These are phyloP conservation scores for Stephania japonica DNA, from an alignment of 164 flowering plant species.

Conservation along the genomic window DNA sequence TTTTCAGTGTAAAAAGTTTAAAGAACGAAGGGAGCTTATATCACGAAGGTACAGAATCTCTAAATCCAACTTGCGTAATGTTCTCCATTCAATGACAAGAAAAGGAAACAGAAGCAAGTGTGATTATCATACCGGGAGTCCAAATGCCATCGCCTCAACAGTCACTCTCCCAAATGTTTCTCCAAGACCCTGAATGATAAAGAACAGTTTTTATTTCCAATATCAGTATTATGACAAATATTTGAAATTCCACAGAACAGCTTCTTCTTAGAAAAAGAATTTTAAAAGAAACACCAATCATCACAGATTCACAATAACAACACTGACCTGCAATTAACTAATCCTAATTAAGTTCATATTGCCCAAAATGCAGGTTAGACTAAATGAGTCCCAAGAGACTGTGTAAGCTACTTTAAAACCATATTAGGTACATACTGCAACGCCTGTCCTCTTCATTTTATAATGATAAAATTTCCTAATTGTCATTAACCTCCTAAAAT, in stretches of 20 bases:
- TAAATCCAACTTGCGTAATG: background rate
- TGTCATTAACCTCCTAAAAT: too few relatives aligned
- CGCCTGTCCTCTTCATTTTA: too few relatives aligned
- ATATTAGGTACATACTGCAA: too few relatives aligned
- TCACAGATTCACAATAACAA: background rate
- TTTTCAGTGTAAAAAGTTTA: background rate
- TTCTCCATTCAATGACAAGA: background rate
- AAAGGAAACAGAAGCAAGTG: background rate
- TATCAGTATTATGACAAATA: background rate
- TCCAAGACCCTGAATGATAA: slow-evolving; percentile 64
- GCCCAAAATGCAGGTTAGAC: background rate
- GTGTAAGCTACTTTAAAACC: too few relatives aligned
- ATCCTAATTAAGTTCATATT: background rate
- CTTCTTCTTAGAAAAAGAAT: background rate
- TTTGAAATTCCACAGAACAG: background rate
- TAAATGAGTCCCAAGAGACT: too few relatives aligned
- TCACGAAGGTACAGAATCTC: background rate
- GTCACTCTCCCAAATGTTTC: slow-evolving; percentile 99
- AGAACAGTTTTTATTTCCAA: background rate
- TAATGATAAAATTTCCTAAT: too few relatives aligned
- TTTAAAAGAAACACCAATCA: background rate
- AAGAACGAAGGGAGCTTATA: background rate
- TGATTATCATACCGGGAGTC: slow-evolving; percentile 69
- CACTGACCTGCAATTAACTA: background rate
- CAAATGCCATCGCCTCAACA: slow-evolving; percentile 98